Conservation (phyloP, 352 stramenopile species). For the Globisporangium solare region DNA sequence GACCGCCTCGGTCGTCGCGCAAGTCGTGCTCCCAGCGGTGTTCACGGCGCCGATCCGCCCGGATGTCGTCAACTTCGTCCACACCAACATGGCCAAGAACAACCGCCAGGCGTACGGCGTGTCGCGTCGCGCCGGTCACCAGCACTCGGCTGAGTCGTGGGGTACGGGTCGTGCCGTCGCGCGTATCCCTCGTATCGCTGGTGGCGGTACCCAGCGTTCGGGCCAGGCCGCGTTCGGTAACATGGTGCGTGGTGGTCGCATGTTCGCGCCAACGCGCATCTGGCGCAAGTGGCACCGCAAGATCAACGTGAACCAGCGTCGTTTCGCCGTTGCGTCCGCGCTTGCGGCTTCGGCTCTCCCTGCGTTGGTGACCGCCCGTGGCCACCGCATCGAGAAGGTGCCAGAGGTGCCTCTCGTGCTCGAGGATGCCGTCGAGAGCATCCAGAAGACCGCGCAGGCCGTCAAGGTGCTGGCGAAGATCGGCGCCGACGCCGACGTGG, state of each 20-base stretch:
- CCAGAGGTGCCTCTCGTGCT: constrained; percentile 98
- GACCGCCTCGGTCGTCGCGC: constrained; percentile 75
- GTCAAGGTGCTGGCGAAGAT: constrained; percentile 94
- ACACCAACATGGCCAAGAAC: constrained; percentile 99
- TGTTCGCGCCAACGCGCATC: constrained; percentile 99
- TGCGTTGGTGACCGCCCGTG: constrained; percentile 96
- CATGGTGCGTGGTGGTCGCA: constrained; percentile 97
- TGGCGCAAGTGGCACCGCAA: constrained; percentile 99
- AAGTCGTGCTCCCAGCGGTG: constrained; percentile 92
- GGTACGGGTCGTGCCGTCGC: constrained; percentile 98
- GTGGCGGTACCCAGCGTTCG: constrained; percentile 95
- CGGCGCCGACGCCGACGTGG: constrained; percentile 94
- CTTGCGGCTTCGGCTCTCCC: constrained; percentile 96
- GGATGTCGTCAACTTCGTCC: constrained; percentile 99
- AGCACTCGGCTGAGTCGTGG: constrained; percentile 98
- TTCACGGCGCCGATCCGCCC: constrained; percentile 98
- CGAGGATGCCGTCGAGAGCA: constrained; percentile 87
- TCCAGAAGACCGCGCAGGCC: constrained; percentile 95
- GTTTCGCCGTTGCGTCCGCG: constrained; percentile 96
- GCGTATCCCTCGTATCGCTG: constrained; percentile 98
- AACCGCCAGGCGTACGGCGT: constrained; percentile 98
- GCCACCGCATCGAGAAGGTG: constrained; percentile 96
- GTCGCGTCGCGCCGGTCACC: constrained; percentile 93
- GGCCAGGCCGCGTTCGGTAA: constrained; percentile 99
- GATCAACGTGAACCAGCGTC: constrained; percentile 98